Percentiles rank a stretch among this genome's conserved stretches.
Evolutionary conservation across 306 rosid genomes (phyloP).

Genomic region (Carpinus fangiana): DNA sequence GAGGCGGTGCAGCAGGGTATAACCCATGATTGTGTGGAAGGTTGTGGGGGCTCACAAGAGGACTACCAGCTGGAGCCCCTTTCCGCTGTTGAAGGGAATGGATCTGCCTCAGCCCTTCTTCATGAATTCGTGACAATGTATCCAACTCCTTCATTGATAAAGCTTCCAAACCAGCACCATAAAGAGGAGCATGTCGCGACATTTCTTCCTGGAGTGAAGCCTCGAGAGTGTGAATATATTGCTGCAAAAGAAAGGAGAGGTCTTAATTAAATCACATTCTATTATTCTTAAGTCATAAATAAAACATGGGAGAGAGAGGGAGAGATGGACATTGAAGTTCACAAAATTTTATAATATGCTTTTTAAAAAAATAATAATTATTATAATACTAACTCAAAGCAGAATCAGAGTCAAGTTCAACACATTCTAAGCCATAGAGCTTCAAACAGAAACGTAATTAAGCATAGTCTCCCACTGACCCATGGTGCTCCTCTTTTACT

Average conservation of each 20-base stretch:
- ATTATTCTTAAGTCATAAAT: constrained; percentile 7
- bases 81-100: constrained; percentile 88
- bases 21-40: constrained; percentile 78
- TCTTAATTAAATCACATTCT: constrained; percentile 27
- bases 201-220: constrained; percentile 95
- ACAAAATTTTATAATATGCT: not conserved
- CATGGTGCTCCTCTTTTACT: not conserved
- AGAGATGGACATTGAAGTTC: constrained; percentile 16
- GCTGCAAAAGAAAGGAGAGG: constrained; percentile 56
- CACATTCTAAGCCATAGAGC: not conserved
- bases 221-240: constrained; percentile 90
- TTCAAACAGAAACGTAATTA: not conserved
- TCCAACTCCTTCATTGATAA: constrained; percentile 93
- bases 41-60: constrained; percentile 76
- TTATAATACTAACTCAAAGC: not conserved
- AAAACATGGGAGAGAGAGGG: constrained; percentile 1
- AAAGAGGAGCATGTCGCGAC: constrained; percentile 94
- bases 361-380: not conserved
- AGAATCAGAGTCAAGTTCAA: not conserved
- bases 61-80: constrained; percentile 72
- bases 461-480: not conserved
- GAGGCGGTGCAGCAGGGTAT: constrained; percentile 60
- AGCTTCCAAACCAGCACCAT: constrained; percentile 95
- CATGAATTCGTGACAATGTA: constrained; percentile 84
- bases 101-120: constrained; percentile 95